Conservation (phyloP, 768 basidiomycete genomes). For the Naganishia vaughanmartiniae region DNA sequence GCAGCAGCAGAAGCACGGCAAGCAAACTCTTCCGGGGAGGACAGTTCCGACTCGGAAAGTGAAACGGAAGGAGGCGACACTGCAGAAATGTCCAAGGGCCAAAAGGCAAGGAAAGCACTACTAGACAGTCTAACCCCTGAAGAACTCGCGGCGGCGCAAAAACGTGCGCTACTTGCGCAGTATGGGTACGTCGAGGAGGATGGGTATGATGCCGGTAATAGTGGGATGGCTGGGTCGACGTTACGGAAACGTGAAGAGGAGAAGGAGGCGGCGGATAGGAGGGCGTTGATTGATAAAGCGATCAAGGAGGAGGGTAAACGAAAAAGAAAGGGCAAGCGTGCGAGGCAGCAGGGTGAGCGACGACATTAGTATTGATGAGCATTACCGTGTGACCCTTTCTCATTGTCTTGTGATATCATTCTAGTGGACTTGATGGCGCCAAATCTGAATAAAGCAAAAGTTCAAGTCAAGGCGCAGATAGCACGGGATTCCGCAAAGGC, state of each 20-base stretch:
- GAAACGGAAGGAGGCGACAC: conserved; percentile 18
- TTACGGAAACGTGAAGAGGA: conserved; percentile 43
- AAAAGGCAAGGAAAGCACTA: conserved; percentile 28
- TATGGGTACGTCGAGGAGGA: conserved; percentile 49
- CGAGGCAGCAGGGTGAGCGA: conserved; percentile 20
- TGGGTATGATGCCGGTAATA: conserved; percentile 30
- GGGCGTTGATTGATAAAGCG: conserved; percentile 42
- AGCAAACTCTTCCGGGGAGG: neutral
- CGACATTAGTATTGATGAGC: neutral
- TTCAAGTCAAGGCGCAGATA: conserved; percentile 43
- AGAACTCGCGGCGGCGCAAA: conserved; percentile 45
- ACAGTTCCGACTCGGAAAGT: conserved; percentile 5
- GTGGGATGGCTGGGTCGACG: conserved; percentile 36
- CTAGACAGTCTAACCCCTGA: conserved; percentile 39
- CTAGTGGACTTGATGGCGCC: conserved; percentile 50
- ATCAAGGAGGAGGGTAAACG: conserved; percentile 46
- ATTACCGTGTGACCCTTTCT: neutral
- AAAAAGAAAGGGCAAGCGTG: conserved; percentile 48
- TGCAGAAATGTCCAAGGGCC: conserved; percentile 6
- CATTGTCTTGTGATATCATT: neutral
- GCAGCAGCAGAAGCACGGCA: conserved; percentile 11
- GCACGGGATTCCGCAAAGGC: conserved; percentile 43
- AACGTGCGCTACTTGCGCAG: conserved; percentile 43
- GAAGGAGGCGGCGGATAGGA: conserved; percentile 44
- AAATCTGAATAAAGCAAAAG: conserved; percentile 49